Evolutionary conservation across 2,329 filamentous ascomycete species (phyloP).

Genomic region (Stagonosporopsis chrysanthemi): DNA sequence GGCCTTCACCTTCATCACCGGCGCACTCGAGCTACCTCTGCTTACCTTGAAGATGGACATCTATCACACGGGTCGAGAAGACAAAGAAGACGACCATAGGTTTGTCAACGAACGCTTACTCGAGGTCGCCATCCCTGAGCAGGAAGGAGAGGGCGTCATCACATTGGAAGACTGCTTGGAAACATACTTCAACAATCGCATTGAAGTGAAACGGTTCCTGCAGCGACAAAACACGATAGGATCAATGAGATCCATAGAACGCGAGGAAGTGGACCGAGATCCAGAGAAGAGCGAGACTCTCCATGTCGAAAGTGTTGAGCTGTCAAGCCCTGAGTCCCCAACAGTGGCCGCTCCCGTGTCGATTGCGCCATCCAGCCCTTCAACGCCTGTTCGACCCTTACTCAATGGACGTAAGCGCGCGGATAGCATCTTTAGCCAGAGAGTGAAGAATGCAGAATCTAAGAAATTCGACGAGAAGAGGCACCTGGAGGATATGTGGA

Average conservation of each 20-base stretch:
- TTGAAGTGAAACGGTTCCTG: constrained; percentile 84
- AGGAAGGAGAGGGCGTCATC: constrained; percentile 70
- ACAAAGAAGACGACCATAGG: constrained; percentile 88
- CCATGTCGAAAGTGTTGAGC: constrained; percentile 56
- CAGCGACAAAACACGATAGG: constrained; percentile 66
- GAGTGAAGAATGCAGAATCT: constrained; percentile 57
- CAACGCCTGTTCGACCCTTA: constrained; percentile 36
- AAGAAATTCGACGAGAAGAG: constrained; percentile 60
- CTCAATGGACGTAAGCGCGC: constrained; percentile 51
- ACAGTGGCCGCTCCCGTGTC: constrained; percentile 44
- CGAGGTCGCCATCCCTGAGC: constrained; percentile 87
- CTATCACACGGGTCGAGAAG: constrained; percentile 87
- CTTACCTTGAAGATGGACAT: constrained; percentile 93
- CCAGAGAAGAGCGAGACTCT: constrained; percentile 47
- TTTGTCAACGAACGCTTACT: constrained; percentile 90
- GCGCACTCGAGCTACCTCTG: constrained; percentile 83
- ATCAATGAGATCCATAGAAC: constrained; percentile 52
- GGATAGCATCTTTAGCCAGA: constrained; percentile 60
- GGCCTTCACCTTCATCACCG: constrained; percentile 93
- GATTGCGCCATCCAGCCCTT: constrained; percentile 34
- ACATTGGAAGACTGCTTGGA: constrained; percentile 91
- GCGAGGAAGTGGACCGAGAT: constrained; percentile 38
- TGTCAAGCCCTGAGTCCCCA: constrained; percentile 45
- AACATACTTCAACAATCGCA: constrained; percentile 91
- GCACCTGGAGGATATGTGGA: constrained; percentile 50